Base-by-base conservation (phyloP, 148 eudicot genomes). In the Polygonum maritimum region DNA sequence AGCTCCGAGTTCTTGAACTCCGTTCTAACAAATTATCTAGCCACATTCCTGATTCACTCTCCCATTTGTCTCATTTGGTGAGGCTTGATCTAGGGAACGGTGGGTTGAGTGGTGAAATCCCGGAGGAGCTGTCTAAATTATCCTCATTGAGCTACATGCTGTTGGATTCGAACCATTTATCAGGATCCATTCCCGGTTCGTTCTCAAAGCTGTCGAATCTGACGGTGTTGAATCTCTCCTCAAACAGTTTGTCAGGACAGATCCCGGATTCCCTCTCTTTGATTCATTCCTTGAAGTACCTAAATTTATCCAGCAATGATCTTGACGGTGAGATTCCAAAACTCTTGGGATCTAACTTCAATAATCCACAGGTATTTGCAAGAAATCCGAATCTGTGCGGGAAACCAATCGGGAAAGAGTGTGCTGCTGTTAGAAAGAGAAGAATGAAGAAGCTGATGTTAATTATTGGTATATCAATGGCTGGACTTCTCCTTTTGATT, bases 251-350 rank as follows among this genome's bases (percentile, higher is more conserved):
- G 60, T 87, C 76, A n/a, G 97, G 96, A 49, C 58, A 58, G n/a
- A 89, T 92, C 47, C 97, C 97, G 16, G 83, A 75, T 13, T 84
- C 83, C 70, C 83, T 92, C 73, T 78, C 93, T 0, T 72, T 58
- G 33, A 76, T 90, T 9, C 22, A 85, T 9, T 74, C 80, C n/a
- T 84, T 92, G 82, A 78, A 35, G 19, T 70, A 82, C 86, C 76
- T 92, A 60, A 92, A 92, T 44, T 65, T 92, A 48, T 92, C 95
- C 0, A 73, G 78, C 39, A 92, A 92, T 67, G 77, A 85, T 40
- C 87, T 92, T 2, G 86, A 86, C 41, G 97, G 97, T 11, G 90
- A 87, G 77, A 92, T 92, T 49, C 99, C 99, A 39, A 55, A 62
- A 12, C 18, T 48, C 0, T 75, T 92, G 72, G 94, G 85, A 69